Evolutionary conservation across 1,284 basidiomycete genomes (phyloP).

Genomic region (Ustilago xerochloae): DNA sequence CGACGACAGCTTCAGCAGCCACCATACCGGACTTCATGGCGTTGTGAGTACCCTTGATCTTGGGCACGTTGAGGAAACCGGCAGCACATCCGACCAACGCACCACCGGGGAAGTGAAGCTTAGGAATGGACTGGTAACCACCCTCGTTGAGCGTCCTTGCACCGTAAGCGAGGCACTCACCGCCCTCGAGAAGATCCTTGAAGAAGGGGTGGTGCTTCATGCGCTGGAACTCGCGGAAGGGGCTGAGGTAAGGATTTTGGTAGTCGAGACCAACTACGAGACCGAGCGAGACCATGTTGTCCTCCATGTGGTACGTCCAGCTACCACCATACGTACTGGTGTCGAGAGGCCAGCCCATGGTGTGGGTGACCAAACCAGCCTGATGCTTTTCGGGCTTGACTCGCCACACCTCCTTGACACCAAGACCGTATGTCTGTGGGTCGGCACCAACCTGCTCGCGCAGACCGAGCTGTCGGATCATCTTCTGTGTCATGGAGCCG

Average conservation of each 20-base stretch:
- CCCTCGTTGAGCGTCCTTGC: slow-evolving; percentile 93
- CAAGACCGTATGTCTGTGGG: slow-evolving; percentile 95
- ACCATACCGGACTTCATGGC: slow-evolving; percentile 99
- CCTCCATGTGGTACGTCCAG: slow-evolving; percentile 96
- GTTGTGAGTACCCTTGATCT: slow-evolving; percentile 99
- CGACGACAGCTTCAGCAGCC: slow-evolving; percentile 87
- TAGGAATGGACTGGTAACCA: slow-evolving; percentile 90
- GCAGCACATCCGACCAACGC: slow-evolving; percentile 95
- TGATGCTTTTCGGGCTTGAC: slow-evolving; percentile 81
- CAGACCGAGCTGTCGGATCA: slow-evolving; percentile 82
- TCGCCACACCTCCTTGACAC: slow-evolving; percentile 97
- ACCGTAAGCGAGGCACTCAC: slow-evolving; percentile 87
- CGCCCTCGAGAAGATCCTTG: slow-evolving; percentile 80
- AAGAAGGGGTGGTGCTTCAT: slow-evolving; percentile 99
- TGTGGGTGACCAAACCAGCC: slow-evolving; percentile 89
- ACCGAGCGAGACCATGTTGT: slow-evolving; percentile 88
- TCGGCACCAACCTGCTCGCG: slow-evolving; percentile 76
- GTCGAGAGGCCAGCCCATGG: slow-evolving; percentile 92
- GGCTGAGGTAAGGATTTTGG: slow-evolving; percentile 90
- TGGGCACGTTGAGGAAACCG: slow-evolving; percentile 93
- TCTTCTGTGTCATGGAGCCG: slow-evolving; percentile 86
- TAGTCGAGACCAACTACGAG: slow-evolving; percentile 95
- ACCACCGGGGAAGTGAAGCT: slow-evolving; percentile 92
- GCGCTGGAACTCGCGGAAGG: slow-evolving; percentile 92
- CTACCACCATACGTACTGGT: slow-evolving; percentile 90